These are phyloP conservation scores for Hanseniaspora hatyaiensis DNA, from an alignment of 805 yeast genomes.

Conservation along the genomic window DNA sequence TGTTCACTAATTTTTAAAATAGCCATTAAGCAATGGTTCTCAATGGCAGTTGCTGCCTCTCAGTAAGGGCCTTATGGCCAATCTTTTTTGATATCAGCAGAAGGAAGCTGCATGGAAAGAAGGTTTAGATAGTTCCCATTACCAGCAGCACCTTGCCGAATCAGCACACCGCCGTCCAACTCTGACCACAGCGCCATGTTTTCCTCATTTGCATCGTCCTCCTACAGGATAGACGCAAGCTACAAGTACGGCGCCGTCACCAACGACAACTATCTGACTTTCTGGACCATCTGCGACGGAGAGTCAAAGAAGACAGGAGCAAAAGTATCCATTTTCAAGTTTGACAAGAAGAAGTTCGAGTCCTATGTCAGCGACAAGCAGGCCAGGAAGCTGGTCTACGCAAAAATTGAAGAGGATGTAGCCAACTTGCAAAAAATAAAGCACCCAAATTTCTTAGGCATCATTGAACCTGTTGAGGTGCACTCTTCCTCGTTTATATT, in stretches of 20 bases:
- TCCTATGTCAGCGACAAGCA: slow-evolving; percentile 41
- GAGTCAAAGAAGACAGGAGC: slow-evolving; percentile 40
- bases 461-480: slow-evolving; percentile 84
- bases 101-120: too few relatives aligned
- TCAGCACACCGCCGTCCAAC: too few relatives aligned
- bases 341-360: slow-evolving; percentile 70
- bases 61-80: too few relatives aligned
- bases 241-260: background rate
- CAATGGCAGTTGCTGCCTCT: too few relatives aligned
- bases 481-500: slow-evolving; percentile 65
- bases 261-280: slow-evolving; percentile 32
- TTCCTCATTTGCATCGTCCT: slow-evolving; percentile 12
- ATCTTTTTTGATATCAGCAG: too few relatives aligned
- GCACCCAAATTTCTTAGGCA: slow-evolving; percentile 76
- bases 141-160: too few relatives aligned
- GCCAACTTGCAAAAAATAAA: slow-evolving; percentile 64
- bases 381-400: slow-evolving; percentile 50
- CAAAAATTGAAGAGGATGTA: slow-evolving; percentile 55
- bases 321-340: slow-evolving; percentile 63
- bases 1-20: too few relatives aligned
- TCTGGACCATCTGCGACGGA: slow-evolving; percentile 83
- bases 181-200: too few relatives aligned
- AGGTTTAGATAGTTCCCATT: too few relatives aligned
- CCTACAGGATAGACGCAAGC: slow-evolving; percentile 7
- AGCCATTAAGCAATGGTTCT: too few relatives aligned